Percentiles rank a stretch among this genome's conserved stretches.
These are phyloP conservation scores for Colletotrichum trifolii DNA, from an alignment of 2,329 filamentous ascomycete species.

Conservation along the genomic window DNA sequence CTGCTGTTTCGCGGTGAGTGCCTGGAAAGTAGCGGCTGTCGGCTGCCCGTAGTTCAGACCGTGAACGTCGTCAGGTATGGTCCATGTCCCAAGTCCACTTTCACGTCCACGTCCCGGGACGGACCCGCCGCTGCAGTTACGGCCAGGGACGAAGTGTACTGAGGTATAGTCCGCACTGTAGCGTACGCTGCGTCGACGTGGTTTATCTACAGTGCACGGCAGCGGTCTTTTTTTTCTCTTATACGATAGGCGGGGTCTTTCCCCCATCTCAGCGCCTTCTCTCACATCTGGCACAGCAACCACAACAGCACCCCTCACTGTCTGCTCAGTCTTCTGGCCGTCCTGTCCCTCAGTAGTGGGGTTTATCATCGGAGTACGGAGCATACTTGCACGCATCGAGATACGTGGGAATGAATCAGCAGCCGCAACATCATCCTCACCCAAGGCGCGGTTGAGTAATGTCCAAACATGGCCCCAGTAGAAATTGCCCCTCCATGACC, in stretches of 20 bases:
- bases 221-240: too few species aligned
- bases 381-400: not conserved
- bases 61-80: not conserved
- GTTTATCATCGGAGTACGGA: not conserved
- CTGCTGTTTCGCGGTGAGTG: not conserved
- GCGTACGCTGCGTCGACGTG: too few species aligned
- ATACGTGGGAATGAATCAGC: constrained; percentile 7
- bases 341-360: not conserved
- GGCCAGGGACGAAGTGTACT: not conserved
- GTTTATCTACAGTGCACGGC: too few species aligned
- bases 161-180: too few species aligned
- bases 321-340: too few species aligned
- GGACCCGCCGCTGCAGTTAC: not conserved
- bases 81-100: not conserved
- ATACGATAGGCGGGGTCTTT: too few species aligned
- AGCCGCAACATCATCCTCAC: not conserved
- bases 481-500: constrained; percentile 32
- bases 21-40: not conserved
- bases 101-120: too few species aligned
- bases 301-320: constrained; percentile 13
- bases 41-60: not conserved
- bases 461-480: constrained; percentile 2
- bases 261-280: constrained; percentile 11
- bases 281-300: not conserved
- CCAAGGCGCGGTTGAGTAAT: constrained; percentile 14